Conservation (phyloP, 352 stramenopile species). For the Stramenopiles sp. region DNA sequence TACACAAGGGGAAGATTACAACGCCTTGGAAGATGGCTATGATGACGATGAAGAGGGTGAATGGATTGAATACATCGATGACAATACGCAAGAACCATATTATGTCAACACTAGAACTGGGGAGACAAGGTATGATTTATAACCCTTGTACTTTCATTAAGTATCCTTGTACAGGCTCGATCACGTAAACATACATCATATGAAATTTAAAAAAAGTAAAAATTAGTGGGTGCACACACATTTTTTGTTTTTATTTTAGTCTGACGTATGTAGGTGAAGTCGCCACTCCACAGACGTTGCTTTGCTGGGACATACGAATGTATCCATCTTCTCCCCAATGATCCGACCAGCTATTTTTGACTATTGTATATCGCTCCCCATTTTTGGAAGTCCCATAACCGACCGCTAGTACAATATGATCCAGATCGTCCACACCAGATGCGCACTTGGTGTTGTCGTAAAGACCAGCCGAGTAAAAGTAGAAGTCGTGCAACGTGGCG, state of each 20-base stretch:
- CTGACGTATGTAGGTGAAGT: constrained; percentile 56
- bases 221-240: no score
- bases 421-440: constrained; percentile 60
- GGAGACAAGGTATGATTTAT: neutral
- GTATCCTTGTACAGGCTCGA: no score
- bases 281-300: constrained; percentile 84
- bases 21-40: neutral
- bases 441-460: constrained; percentile 66
- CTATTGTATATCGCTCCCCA: constrained; percentile 71
- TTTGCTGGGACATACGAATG: constrained; percentile 64
- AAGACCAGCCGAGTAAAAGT: constrained; percentile 60
- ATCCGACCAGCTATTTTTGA: constrained; percentile 80
- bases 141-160: no score
- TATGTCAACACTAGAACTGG: neutral
- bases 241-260: constrained; percentile 26
- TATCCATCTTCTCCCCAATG: constrained; percentile 77
- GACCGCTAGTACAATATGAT: constrained; percentile 71
- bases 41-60: neutral
- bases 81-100: neutral
- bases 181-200: no score
- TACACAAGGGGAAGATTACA: neutral
- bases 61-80: neutral
- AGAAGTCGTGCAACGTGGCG: constrained; percentile 51
- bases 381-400: constrained; percentile 49
- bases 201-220: no score